phyloP scores from a whole-genome alignment of 164 flowering plant genomes.

The Stephania yunnanensis region DNA sequence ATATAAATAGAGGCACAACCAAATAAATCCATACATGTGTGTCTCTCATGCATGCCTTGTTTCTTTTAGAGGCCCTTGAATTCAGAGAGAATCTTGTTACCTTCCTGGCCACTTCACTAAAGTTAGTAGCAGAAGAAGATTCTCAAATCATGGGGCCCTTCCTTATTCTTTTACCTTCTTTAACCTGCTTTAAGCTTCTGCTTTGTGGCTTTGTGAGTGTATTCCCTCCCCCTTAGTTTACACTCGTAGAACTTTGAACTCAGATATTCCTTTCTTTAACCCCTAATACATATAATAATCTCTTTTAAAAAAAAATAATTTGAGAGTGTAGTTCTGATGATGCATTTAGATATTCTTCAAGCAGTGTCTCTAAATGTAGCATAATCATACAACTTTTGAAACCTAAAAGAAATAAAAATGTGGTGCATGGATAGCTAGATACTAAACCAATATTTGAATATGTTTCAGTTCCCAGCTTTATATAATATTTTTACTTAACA shows the following conservation, averaged over 20 bases:
- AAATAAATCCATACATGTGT: too few relatives aligned
- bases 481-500: conserved; percentile 7
- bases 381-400: conserved; percentile 58
- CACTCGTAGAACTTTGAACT: conserved; percentile 64
- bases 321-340: neutral
- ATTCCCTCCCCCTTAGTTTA: conserved; percentile 37
- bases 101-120: conserved; percentile 80
- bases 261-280: conserved; percentile 71
- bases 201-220: conserved; percentile 23
- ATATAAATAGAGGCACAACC: too few relatives aligned
- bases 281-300: conserved; percentile 47
- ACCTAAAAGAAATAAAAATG: conserved; percentile 41
- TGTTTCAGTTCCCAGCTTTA: conserved; percentile 8
- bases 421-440: conserved; percentile 44
- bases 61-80: neutral
- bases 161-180: conserved; percentile 39
- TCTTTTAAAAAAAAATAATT: too few relatives aligned
- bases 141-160: conserved; percentile 32
- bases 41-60: too few relatives aligned
- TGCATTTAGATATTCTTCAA: conserved; percentile 48
- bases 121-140: conserved; percentile 75
- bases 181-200: conserved; percentile 16
- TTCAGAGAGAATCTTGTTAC: conserved; percentile 56
- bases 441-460: conserved; percentile 39
- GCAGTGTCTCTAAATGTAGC: conserved; percentile 35